These are phyloP conservation scores for Otatea glauca DNA, from an alignment of 176 grass and related monocot genomes.

Conservation along the genomic window DNA sequence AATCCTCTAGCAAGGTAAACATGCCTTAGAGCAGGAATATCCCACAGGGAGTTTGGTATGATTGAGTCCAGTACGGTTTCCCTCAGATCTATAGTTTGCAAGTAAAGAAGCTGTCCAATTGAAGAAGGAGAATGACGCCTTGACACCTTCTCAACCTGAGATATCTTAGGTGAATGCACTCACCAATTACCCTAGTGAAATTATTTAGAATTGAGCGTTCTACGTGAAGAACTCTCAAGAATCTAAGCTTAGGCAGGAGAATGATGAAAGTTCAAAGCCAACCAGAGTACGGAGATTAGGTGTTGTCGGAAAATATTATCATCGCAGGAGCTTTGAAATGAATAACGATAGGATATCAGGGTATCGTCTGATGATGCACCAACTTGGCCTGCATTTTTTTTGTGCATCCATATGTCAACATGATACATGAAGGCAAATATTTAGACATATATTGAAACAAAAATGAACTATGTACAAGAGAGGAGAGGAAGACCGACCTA, in stretches of 20 bases:
- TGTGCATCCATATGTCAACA: background rate
- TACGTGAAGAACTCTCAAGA: slow-evolving; percentile 51
- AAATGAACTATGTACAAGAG: background rate
- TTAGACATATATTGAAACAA: background rate
- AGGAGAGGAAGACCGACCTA: background rate
- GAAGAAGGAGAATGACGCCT: slow-evolving; percentile 25
- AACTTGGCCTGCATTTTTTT: slow-evolving; percentile 4
- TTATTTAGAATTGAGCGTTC: slow-evolving; percentile 13
- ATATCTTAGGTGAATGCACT: slow-evolving; percentile 35
- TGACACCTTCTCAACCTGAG: slow-evolving; percentile 16
- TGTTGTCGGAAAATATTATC: background rate
- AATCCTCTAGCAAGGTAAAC: too few relatives aligned
- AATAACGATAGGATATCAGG: background rate
- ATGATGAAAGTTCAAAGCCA: slow-evolving; percentile 26
- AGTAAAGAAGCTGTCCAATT: slow-evolving; percentile 36
- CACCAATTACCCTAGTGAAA: background rate
- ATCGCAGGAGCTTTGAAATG: slow-evolving; percentile 19
- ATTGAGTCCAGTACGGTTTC: too few relatives aligned
- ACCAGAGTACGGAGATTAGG: slow-evolving; percentile 1
- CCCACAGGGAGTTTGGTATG: too few relatives aligned
- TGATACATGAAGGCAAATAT: background rate
- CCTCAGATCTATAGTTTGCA: slow-evolving; percentile 45
- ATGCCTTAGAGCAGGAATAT: too few relatives aligned
- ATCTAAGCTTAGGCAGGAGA: slow-evolving; percentile 16
- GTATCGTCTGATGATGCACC: background rate